Base-by-base conservation (phyloP, 495 filamentous ascomycete species). In the Lasiosphaeria hispida region DNA sequence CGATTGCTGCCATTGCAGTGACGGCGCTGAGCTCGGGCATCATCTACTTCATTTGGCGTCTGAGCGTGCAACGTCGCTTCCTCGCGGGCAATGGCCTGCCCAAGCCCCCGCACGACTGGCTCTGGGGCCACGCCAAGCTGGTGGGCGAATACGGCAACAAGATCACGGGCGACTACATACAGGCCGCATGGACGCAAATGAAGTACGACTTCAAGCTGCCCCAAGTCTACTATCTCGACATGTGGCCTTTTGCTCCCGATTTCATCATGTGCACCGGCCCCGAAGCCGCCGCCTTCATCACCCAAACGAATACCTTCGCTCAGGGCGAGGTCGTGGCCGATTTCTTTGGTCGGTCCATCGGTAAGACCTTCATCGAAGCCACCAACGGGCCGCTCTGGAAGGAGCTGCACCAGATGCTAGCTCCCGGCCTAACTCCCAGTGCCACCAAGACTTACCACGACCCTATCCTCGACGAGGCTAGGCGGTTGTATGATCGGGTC, bases 381-480 rank as follows among this genome's bases (percentile, higher is more conserved):
- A 57, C 42, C 19, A 64, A 64, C 35, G 54, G 58, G 1, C 55
- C 62, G 6, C 38, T 64, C 3, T 64, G 62, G 62, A 64, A 64
- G 34, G 56, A 60, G 40, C 50, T 64, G 34, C 58, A 64, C 15
- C 55, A 55, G 9, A 57, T 60, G 5, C 52, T 64, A 11, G 62
- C 62, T 1, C 54, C 62, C 7, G 62, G 54, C 10, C 43, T 64
- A 10, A 57, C 60, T 1, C 58, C 58, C 7, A 38, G 39, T 1
- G 53, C 59, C 17, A 44, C 59, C 38, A 58, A 54, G 38, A 59
- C 57, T 0, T 59, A 59, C 48, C 42, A 51, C n/a, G 51, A 40
- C 19, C 8, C 44, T 10, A 60, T 60, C 34, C 51, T 53, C 8
- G 48, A 63, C 41, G 47, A 60, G 43, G 59, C 57, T 3, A 30